Conservation (phyloP, 2,329 filamentous ascomycete genomes). For the Aspergillus alliaceus region DNA sequence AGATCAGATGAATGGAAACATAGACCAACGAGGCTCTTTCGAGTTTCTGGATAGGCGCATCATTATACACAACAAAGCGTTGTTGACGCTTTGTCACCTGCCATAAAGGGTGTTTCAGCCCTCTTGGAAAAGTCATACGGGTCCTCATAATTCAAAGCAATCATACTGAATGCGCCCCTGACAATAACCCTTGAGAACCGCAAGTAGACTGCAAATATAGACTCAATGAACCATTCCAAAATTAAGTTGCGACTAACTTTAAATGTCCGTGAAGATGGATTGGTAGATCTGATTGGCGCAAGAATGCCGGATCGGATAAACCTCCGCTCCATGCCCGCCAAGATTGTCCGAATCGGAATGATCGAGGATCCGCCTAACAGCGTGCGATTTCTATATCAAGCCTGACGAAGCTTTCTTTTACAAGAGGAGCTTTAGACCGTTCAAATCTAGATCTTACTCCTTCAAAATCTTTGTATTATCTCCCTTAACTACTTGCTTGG, state of each 20-base stretch:
- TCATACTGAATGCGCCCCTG: background rate
- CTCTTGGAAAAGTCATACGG: background rate
- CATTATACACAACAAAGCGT: background rate
- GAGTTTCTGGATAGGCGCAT: background rate
- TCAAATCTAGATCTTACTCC: background rate
- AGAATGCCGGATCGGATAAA: conserved; percentile 22
- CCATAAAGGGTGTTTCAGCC: background rate
- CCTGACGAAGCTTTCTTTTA: conserved; percentile 3
- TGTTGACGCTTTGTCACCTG: background rate
- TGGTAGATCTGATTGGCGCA: conserved; percentile 14
- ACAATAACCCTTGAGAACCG: background rate
- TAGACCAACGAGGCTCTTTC: background rate
- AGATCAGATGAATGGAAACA: background rate
- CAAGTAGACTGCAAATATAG: background rate
- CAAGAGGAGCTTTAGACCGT: background rate
- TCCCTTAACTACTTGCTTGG: background rate
- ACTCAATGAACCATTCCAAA: background rate
- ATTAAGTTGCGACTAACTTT: background rate
- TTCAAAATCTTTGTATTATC: background rate
- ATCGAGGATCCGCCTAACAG: conserved; percentile 18
- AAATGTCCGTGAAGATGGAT: background rate
- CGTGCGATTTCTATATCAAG: conserved; percentile 21
- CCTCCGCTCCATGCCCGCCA: conserved; percentile 14
- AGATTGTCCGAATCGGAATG: conserved; percentile 19
- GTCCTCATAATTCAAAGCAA: background rate